Conservation (phyloP, 2,329 filamentous ascomycete genomes). For the Aspergillus persii region DNA sequence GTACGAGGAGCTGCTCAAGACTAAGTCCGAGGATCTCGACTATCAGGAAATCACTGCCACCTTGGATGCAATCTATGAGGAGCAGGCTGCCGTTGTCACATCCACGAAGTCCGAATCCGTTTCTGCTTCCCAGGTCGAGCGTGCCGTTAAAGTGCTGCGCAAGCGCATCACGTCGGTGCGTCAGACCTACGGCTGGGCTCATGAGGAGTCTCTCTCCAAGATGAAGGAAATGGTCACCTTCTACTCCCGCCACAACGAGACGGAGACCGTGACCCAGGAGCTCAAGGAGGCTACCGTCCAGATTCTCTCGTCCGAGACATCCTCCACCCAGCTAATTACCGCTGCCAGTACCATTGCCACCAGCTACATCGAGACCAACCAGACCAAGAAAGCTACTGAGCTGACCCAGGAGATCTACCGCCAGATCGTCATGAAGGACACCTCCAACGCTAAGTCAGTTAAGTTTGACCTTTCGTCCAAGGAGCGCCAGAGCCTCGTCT, state of each 20-base stretch:
- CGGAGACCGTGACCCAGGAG: conserved; percentile 29
- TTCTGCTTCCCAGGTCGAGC: conserved; percentile 29
- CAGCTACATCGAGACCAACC: conserved; percentile 35
- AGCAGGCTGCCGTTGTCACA: conserved; percentile 29
- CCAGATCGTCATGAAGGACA: conserved; percentile 41
- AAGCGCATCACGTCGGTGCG: conserved; percentile 32
- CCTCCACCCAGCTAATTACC: conserved; percentile 28
- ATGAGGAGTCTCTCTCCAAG: conserved; percentile 38
- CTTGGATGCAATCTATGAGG: conserved; percentile 39
- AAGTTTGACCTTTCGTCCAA: conserved; percentile 35
- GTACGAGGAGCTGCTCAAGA: conserved; percentile 39
- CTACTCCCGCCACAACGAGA: conserved; percentile 34
- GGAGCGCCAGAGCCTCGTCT: conserved; percentile 37
- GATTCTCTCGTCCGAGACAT: conserved; percentile 34
- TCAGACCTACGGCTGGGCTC: conserved; percentile 38
- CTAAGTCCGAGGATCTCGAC: conserved; percentile 41
- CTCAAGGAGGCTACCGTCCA: conserved; percentile 35
- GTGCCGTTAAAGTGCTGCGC: conserved; percentile 28
- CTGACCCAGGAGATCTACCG: conserved; percentile 39
- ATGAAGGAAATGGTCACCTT: conserved; percentile 38
- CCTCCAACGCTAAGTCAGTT: conserved; percentile 33
- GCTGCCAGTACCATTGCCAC: conserved; percentile 38
- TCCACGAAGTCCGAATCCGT: conserved; percentile 23
- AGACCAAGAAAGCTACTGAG: conserved; percentile 33
- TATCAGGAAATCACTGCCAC: conserved; percentile 33